Base-by-base conservation (phyloP, 2,329 filamentous ascomycete genomes). In the Scolecobasidium constrictum region DNA sequence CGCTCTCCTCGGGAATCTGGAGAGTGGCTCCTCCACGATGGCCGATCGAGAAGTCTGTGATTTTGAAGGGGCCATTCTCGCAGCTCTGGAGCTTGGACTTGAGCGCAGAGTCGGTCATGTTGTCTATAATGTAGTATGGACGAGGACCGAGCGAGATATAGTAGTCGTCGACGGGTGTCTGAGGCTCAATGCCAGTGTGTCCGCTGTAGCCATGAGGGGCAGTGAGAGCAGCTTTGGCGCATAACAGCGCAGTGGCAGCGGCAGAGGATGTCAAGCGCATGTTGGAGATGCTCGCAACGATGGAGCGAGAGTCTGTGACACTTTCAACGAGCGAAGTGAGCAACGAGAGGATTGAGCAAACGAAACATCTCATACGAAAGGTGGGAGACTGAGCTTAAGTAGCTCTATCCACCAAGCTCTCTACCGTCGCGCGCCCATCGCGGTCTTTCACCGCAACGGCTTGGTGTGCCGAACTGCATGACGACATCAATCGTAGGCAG, bases 91-190 rank as follows among this genome's bases (percentile, higher is more conserved):
- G 51, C 48, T 61, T 60, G 40, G 55, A 45, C 46, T 61, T 62
- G 48, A 62, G 44, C 9, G 56, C 49, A 2, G 57, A 50, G 3
- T 56, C 57, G n/a, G 60, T 56, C 59, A 62, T 62, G 44, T 61
- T 50, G 22, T 62, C 47, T 40, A 62, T 50, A 19, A 62, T 48
- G 28, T 57, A 62, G 44, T 59, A 61, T 1, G 59, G 59, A 7
- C 59, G 54, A 28, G 54, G 51, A 23, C 59, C 59, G 16, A 62
- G 20, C 15, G 21, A 28, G 34, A 42, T 28, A 26, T 37, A 37
- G 19, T 42, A 42, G 12, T 23, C 23, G 20, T 13, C 23, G 1
- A 21, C 23, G 19, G 38, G 38, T 11, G 4, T 41, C 28, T 31
- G 13, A n/a, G 38, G 23, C 18, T 34, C 38, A 41, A 41, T 41